Percentiles rank a stretch among this genome's conserved stretches.
These are phyloP conservation scores for Dovyalis caffra DNA, from an alignment of 345 rosid genomes.

Conservation along the genomic window DNA sequence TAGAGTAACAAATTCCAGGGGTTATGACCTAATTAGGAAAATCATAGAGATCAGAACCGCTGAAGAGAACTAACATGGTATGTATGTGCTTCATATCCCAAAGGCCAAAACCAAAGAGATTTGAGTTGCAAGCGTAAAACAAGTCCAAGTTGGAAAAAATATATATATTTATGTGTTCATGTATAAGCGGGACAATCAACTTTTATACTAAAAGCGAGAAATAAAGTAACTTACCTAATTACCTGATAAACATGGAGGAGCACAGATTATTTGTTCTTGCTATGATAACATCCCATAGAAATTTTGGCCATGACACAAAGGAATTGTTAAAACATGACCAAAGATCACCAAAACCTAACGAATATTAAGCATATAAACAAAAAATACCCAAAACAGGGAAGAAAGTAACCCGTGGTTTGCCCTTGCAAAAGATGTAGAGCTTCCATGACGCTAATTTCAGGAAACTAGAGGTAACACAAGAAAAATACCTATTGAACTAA, in stretches of 20 bases:
- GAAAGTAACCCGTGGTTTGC: not conserved
- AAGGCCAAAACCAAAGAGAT: not conserved
- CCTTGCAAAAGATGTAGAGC: not conserved
- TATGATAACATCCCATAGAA: not conserved
- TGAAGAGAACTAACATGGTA: not conserved
- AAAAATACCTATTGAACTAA: not conserved
- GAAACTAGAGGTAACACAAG: not conserved
- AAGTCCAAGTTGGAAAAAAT: not conserved
- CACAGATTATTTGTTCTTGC: not conserved
- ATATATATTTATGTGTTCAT: too few species aligned
- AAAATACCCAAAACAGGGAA: too few species aligned
- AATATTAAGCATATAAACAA: not conserved
- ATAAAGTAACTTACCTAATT: not conserved
- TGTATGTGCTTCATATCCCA: too few species aligned
- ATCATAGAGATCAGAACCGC: not conserved
- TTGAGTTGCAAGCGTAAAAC: not conserved
- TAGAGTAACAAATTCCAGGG: not conserved
- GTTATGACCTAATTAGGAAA: not conserved
- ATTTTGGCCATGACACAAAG: not conserved
- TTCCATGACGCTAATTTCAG: not conserved
- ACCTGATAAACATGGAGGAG: not conserved
- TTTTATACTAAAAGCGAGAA: not conserved
- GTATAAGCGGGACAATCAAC: not conserved
- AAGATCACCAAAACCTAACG: not conserved
- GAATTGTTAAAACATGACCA: not conserved